Conservation (phyloP, 331 rosid genomes). For the Malus hybrid region DNA sequence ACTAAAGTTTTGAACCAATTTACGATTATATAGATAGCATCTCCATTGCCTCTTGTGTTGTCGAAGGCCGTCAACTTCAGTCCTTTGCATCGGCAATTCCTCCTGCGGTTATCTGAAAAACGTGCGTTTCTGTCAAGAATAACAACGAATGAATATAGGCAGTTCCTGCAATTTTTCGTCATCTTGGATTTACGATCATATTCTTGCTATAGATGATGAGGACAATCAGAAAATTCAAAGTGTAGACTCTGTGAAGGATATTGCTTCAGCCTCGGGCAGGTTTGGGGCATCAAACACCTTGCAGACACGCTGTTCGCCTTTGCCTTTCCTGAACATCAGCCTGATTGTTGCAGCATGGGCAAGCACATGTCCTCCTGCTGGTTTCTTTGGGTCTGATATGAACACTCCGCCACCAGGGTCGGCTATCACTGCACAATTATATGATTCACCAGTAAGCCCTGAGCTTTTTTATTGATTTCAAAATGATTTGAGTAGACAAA, state of each 20-base stretch:
- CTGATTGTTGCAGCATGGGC: slow-evolving; percentile 97
- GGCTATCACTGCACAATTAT: slow-evolving; percentile 68
- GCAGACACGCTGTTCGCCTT: slow-evolving; percentile 95
- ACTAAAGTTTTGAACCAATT: neutral
- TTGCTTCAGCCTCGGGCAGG: slow-evolving; percentile 97
- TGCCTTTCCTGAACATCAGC: slow-evolving; percentile 93
- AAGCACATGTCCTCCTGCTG: slow-evolving; percentile 96
- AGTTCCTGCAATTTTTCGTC: neutral
- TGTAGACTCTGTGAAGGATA: slow-evolving; percentile 47
- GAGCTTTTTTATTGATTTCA: neutral
- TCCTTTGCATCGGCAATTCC: slow-evolving; percentile 95
- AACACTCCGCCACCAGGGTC: slow-evolving; percentile 97
- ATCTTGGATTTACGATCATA: neutral
- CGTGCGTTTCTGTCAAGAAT: slow-evolving; percentile 48
- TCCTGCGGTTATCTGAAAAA: slow-evolving; percentile 91
- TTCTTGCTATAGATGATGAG: neutral
- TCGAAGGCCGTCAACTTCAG: slow-evolving; percentile 20
- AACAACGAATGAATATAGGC: slow-evolving; percentile 4
- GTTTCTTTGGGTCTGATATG: slow-evolving; percentile 94
- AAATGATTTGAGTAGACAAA: neutral
- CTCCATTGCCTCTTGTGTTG: neutral
- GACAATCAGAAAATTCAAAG: neutral
- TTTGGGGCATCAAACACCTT: slow-evolving; percentile 97
- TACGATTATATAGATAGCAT: slow-evolving; percentile 15
- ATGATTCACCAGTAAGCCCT: neutral